Base-by-base conservation (phyloP, 2,329 filamentous ascomycete species). In the Ophiostoma sp. region DNA sequence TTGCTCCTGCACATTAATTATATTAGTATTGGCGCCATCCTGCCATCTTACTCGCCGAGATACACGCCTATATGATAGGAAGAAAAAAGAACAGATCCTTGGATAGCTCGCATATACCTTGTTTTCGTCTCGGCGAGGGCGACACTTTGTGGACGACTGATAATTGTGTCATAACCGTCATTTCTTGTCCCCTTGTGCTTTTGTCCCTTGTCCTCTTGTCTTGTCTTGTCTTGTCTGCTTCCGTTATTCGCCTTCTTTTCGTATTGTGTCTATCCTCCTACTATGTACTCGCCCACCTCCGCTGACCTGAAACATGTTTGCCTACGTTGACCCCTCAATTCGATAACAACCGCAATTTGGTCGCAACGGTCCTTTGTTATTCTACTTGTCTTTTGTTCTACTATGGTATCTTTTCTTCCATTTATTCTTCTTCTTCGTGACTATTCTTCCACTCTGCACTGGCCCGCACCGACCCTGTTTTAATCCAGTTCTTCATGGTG, bases 331-430 rank as follows among this genome's bases (percentile, higher is more conserved):
- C 52, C 52, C 52, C 52, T 57, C 52, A 23, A 31, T 57, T 27
- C 15, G 52, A 57, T 57, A 57, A 17, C 52, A 31, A 57, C 52
- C 52, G 17, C 52, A 57, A 17, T 27, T 3, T 44, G 3, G 44
- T 20, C 20, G 44, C 52, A 57, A 57, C 52, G 52, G 52, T 23
- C 13, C 52, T 57, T 27, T 57, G 52, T 57, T 57, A 57, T 57
- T 57, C 52, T 57, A 57, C 52, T 57, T 57, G 10, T n/a, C 44
- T 48, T 7, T n/a, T 48, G 44, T 48, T 57, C 17, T 13, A n/a
- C n/a, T n/a, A n/a, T n/a, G n/a, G n/a, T n/a, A 27, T 57, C 52
- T 57, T 27, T 54, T 54, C 48, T 57, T 27, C 52, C 48, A 54
- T 23, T 54, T 17, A 7, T 23, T 11, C n/a, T 57, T 11, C 52